Base-by-base conservation (phyloP, 148 eudicot genomes). In the Suaeda aralocaspica region DNA sequence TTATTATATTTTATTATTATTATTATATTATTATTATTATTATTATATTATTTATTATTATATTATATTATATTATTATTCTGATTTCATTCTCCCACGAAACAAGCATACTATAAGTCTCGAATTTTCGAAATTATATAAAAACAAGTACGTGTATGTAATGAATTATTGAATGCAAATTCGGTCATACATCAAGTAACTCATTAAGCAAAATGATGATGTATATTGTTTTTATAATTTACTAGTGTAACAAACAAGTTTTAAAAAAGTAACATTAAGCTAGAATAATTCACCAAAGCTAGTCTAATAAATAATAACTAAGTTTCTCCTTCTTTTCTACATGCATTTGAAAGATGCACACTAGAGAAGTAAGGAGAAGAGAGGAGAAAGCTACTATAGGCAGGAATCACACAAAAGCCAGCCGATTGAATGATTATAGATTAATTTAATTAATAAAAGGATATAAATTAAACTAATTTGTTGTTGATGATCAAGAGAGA, bases 401-500 rank as follows among this genome's bases (percentile, higher is more conserved):
- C 67, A 55, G 49, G 49, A 61, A 61, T 49, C 24, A 21, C 12
- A 72, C 12, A 52, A 22, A 55, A 30, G 36, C 28, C 55, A 45
- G 6, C 12, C 42, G 2, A 36, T 2, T 21, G n/a, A 52, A 71
- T 25, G 19, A 18, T 57, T 25, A 73, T 73, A 45, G 30, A 66
- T 65, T 42, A 56, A 36, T 36, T 36, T 3, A 36, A 36, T 36
- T 3, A 36, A n/a, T 3, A 36, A 19, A 69, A 71, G n/a, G 46
- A 33, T 51, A 42, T 63, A 55, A 61, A 13, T 70, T 25, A 62
- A 22, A 72, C 52, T 13, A 30, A 30, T 25, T n/a, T 12, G 21
- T 61, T 57, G 33, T 69, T 83, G 68, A 80, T 75, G 86, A 82
- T n/a, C n/a, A n/a, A n/a, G n/a, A 74, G 92, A 78, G 30, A 77